Base-by-base conservation (phyloP, 495 filamentous ascomycete genomes). In the Aspergillus diversus region DNA sequence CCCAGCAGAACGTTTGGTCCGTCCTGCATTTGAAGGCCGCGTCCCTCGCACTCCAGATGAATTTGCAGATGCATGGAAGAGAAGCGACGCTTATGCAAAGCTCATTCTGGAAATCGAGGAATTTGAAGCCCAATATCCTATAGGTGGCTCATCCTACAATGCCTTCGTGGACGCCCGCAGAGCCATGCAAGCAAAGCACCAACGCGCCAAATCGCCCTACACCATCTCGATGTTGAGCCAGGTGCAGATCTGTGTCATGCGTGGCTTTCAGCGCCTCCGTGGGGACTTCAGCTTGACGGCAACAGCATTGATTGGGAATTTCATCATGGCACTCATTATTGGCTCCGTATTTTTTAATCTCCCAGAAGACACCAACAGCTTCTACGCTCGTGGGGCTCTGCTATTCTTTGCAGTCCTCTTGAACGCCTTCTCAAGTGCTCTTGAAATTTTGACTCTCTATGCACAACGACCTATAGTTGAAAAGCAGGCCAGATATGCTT, bases 361-460 rank as follows among this genome's bases (percentile, higher is more conserved):
- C 5, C 74, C 83, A 21, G 71, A 33, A 77, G 79, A 58, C 86
- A 91, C 49, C 64, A 73, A 55, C 83, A 83, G 74, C 31, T 93
- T 97, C 77, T 89, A 83, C 75, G 81, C 84, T 57, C 83, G 89
- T 52, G 91, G 90, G 35, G 90, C 89, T 52, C 80, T 92, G 1
- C 80, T 97, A 21, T 97, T 97, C 83, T 96, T 96, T 66, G 90
- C 91, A 46, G 87, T 93, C 65, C 81, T 97, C 15, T 69, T 83
- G 21, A 84, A 84, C 57, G 79, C 81, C n/a, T 71, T 85, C 15
- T 79, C 80, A 1, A 69, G 69, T 15, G 73, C 74, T 65, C 71
- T 77, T 1, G 87, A 90, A 66, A 86, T 89, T 68, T 83, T 83
- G 63, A 78, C 57, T 50, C 71, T 86, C 5, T 86, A 84, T 57